phyloP scores from a whole-genome alignment of 768 basidiomycete genomes.

The Suillus fuscotomentosus region DNA sequence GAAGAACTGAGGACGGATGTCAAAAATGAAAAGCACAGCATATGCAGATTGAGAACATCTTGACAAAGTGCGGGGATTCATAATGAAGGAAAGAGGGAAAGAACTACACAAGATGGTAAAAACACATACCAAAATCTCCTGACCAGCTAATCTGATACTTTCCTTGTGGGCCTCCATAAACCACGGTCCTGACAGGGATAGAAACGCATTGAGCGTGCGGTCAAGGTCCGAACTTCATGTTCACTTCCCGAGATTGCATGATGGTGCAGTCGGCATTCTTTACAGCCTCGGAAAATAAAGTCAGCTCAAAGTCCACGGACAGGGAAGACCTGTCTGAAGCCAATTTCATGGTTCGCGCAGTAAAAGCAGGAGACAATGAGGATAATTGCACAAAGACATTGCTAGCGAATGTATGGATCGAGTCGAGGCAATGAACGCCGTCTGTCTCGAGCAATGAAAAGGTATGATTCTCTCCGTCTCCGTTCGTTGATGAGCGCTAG shows the following conservation, averaged over 20 bases:
- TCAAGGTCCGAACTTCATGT: slow-evolving; percentile 52
- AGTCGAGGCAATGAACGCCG: slow-evolving; percentile 75
- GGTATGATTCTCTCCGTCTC: slow-evolving; percentile 75
- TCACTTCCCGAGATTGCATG: slow-evolving; percentile 60
- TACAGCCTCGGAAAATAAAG: slow-evolving; percentile 78
- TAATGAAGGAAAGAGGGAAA: slow-evolving; percentile 91
- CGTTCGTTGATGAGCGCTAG: slow-evolving; percentile 50
- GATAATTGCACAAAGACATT: slow-evolving; percentile 77
- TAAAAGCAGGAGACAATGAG: slow-evolving; percentile 55
- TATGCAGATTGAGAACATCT: slow-evolving; percentile 86
- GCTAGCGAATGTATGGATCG: slow-evolving; percentile 75
- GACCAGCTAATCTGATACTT: slow-evolving; percentile 92
- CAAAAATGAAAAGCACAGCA: slow-evolving; percentile 48
- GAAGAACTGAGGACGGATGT: slow-evolving; percentile 45
- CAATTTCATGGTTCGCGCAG: slow-evolving; percentile 12
- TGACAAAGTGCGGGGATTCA: slow-evolving; percentile 90
- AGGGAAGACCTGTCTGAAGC: slow-evolving; percentile 17
- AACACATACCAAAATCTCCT: slow-evolving; percentile 77
- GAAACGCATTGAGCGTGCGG: slow-evolving; percentile 53
- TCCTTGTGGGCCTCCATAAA: slow-evolving; percentile 80
- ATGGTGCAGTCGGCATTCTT: slow-evolving; percentile 72
- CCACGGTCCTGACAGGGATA: slow-evolving; percentile 75
- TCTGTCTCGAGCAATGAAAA: slow-evolving; percentile 80
- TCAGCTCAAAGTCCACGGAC: slow-evolving; percentile 54
- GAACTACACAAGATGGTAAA: slow-evolving; percentile 37